Evolutionary conservation across 305 asterid genomes (phyloP).

Genomic region (Fraxinus albicans): DNA sequence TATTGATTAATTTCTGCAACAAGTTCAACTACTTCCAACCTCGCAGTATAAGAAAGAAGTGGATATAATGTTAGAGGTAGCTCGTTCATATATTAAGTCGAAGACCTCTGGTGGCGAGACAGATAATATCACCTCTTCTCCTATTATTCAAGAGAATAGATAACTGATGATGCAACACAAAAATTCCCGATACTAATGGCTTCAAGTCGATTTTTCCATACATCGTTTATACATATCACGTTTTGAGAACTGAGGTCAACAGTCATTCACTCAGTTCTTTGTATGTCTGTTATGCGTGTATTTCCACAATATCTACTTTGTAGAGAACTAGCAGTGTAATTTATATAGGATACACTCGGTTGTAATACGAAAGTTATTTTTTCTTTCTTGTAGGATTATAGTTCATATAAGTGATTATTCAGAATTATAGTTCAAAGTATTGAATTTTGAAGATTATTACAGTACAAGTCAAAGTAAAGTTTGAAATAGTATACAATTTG

Average conservation of each 20-base stretch:
- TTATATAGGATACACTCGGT: neutral
- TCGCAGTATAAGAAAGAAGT: constrained; percentile 88
- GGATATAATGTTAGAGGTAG: constrained; percentile 67
- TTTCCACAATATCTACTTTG: constrained; percentile 33
- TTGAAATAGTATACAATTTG: neutral
- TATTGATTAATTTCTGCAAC: neutral
- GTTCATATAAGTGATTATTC: neutral
- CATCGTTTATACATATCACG: neutral
- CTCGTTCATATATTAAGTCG: constrained; percentile 55
- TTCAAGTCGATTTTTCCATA: neutral
- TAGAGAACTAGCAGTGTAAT: constrained; percentile 31
- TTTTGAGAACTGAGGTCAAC: neutral
- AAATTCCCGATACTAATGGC: neutral
- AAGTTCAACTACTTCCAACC: neutral
- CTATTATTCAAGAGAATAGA: constrained; percentile 33
- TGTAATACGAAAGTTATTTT: neutral
- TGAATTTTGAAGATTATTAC: neutral
- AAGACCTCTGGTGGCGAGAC: constrained; percentile 37
- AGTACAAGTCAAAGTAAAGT: neutral
- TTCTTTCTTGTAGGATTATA: neutral
- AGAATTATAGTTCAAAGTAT: neutral
- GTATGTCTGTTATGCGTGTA: constrained; percentile 1
- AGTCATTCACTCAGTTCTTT: neutral
- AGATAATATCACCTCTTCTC: constrained; percentile 26
- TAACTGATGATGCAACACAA: constrained; percentile 1